Base-by-base conservation (phyloP, 805 yeast genomes). In the Pichia gijzeniarum region DNA sequence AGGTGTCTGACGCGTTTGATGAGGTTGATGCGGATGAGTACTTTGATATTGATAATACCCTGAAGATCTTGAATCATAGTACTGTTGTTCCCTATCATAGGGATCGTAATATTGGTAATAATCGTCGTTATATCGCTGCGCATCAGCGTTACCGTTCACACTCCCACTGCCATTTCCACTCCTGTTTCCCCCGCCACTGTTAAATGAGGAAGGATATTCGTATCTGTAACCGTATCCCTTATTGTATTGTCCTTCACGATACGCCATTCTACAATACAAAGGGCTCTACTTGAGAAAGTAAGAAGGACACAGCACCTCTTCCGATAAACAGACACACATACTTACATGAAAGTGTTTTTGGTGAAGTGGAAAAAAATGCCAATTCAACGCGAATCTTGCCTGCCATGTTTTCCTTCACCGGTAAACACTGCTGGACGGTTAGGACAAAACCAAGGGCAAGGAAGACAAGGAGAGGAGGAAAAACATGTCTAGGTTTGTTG, bases 401-500 rank as follows among this genome's bases (percentile, higher is more conserved):
- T 7, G 10, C 10, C 28, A 25, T n/a, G n/a, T 30, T 18, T 13
- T n/a, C 14, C 36, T 13, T n/a, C n/a, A n/a, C n/a, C n/a, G n/a
- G n/a, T n/a, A n/a, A n/a, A n/a, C n/a, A n/a, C n/a, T n/a, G n/a
- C n/a, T n/a, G n/a, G n/a, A n/a, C n/a, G n/a, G n/a, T n/a, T n/a
- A n/a, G n/a, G n/a, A n/a, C n/a, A n/a, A n/a, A n/a, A n/a, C n/a
- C n/a, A n/a, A n/a, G n/a, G n/a, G n/a, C n/a, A n/a, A n/a, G n/a
- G n/a, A n/a, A n/a, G n/a, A n/a, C n/a, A n/a, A n/a, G n/a, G n/a
- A n/a, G n/a, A n/a, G n/a, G 38, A 21, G 12, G 30, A 38, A 38
- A 41, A 41, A 44, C 10, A 40, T 49, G 13, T 47, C 53, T 9
- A 35, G 40, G 37, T 49, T 49, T 40, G 47, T 50, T 9, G 46